These are phyloP conservation scores for Bipolaris sorokiniana DNA, from an alignment of 2,329 filamentous ascomycete species.

Conservation along the genomic window DNA sequence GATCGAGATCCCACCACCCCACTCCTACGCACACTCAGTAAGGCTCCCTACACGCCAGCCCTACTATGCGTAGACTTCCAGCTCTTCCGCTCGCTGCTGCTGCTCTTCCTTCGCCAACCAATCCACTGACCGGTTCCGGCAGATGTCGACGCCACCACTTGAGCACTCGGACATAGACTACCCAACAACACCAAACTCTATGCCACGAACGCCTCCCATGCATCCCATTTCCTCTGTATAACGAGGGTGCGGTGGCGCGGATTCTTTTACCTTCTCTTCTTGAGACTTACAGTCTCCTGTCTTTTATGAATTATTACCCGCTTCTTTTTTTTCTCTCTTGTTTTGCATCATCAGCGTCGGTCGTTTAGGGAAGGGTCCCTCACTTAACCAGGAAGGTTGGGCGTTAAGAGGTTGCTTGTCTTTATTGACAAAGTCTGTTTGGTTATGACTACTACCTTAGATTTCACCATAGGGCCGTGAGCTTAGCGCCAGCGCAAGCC, in stretches of 20 bases:
- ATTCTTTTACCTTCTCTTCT: constrained; percentile 19
- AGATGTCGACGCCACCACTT: constrained; percentile 73
- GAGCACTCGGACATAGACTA: constrained; percentile 63
- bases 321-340: constrained; percentile 24
- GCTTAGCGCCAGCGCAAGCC: constrained; percentile 40
- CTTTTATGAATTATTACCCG: constrained; percentile 25
- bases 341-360: constrained; percentile 48
- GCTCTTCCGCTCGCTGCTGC: constrained; percentile 34
- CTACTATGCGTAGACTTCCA: constrained; percentile 45
- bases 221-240: constrained; percentile 38
- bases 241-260: constrained; percentile 11
- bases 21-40: constrained; percentile 73
- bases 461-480: constrained; percentile 13
- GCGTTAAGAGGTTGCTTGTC: constrained; percentile 34
- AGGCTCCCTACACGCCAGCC: constrained; percentile 59
- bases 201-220: constrained; percentile 70
- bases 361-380: constrained; percentile 40
- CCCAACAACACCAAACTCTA: constrained; percentile 74
- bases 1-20: constrained; percentile 66
- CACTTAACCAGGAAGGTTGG: constrained; percentile 39
- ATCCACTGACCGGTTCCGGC: constrained; percentile 46
- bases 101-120: constrained; percentile 36
- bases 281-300: constrained; percentile 27
- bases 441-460: constrained; percentile 6
- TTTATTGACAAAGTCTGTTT: constrained; percentile 11